Evolutionary conservation across 2,329 filamentous ascomycete species (phyloP), one percentile per base, ranked within the genome.

Genomic region (Colletotrichum navitas): DNA sequence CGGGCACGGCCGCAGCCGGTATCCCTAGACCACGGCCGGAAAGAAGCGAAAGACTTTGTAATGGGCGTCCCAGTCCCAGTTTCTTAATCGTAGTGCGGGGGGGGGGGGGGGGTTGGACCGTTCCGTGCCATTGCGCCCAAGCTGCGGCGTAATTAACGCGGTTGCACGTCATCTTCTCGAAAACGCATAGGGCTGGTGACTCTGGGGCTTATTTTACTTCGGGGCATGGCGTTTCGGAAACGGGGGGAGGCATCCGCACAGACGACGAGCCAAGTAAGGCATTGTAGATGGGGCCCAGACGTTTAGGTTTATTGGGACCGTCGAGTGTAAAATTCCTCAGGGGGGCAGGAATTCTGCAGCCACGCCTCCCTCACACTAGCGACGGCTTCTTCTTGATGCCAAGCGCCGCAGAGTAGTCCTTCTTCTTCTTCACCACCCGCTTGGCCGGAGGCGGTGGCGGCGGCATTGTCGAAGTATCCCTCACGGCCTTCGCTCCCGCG

Each of bases 321-420:
- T 36, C 34, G 34, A 36, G 34, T 36, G 34, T 36, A 36, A 36
- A 36, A 29, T 4, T 29, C 29, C 29, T 11, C 21, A 36, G 39
- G 36, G 21, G 21, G 16, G 26, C 6, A 11, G 36, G 14, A 29
- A n/a, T 24, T 36, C 34, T 55, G 26, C 39, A 54, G 64, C 49
- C 51, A 63, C 65, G 51, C 39, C 52, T 43, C 34, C 14, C 8
- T 52, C 24, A 91, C 5, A 90, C 86, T 24, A 91, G 77, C 0
- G 87, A 84, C 21, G 87, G 84, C 82, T 94, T 95, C 86, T 94
- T 96, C 85, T 97, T 98, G 77, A 98, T 95, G 1, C 95, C 94
- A 60, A 97, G 81, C 29, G 91, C 84, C 18, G 92, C 90, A 0
- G 90, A 85, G 68, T 92, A 88, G 71, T 96, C 91, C 81, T 96